Base-by-base conservation (phyloP, 345 rosid species). In the Aquilaria sinensis region DNA sequence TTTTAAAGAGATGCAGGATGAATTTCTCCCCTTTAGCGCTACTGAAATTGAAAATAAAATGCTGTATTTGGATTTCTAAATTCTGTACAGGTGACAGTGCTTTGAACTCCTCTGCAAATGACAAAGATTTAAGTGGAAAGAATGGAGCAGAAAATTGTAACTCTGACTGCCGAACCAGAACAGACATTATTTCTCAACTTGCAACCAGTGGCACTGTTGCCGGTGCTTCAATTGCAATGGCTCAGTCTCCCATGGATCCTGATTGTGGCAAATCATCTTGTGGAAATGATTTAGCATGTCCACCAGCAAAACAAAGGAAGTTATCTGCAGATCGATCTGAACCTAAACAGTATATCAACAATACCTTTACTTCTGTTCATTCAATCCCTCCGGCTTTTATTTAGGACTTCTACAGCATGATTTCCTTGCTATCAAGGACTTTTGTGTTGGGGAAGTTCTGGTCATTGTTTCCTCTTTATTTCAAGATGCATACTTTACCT, bases 261-360 rank as follows among this genome's bases (percentile, higher is more conserved):
- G 96, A 81, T 47, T 71, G 74, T 67, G 80, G 69, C 37, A 83
- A 81, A 68, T 66, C 81, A 58, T 59, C 66, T 57, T 57, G 70
- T 65, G 78, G 83, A 50, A 82, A 65, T 62, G 93, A 84, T 74
- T 79, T 79, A 31, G 73, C 75, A 31, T 77, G 57, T 46, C 78
- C 84, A 79, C 72, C 93, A 66, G 61, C 80, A 43, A 95, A 70
- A 80, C 58, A 84, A 53, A 89, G 78, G 72, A 95, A 87, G 70
- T 67, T 83, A 68, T 67, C 81, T 13, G 72, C 80, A 49, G 99
- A 89, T 56, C 86, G 96, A 54, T 76, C 89, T 56, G 99, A 95
- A 67, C 66, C 82, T 58, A 87, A 77, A 71, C 87, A 78, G 97
- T 94, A 77, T 59, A 88, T 71, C 33, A 5, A 5, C 61, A 14